Conservation (phyloP, 768 basidiomycete species). For the Mycena galericulata region DNA sequence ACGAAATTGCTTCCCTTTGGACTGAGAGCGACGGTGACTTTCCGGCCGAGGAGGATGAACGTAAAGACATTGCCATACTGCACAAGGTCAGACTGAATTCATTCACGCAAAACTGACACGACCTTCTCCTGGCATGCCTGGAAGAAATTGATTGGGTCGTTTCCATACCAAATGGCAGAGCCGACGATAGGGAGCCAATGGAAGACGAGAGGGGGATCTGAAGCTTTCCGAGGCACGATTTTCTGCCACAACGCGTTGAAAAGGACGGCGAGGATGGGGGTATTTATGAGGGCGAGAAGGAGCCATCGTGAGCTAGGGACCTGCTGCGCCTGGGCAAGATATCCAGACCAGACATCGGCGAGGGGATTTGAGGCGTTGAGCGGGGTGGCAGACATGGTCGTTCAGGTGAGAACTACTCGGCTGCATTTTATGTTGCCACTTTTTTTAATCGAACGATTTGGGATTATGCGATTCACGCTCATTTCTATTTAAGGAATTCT, state of each 20-base stretch:
- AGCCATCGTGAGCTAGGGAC: conserved; percentile 52
- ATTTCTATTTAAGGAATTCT: too few species aligned
- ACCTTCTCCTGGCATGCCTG: conserved; percentile 82
- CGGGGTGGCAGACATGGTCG: conserved; percentile 52
- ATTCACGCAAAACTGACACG: conserved; percentile 40
- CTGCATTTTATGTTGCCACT: not conserved
- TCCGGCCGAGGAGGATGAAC: conserved; percentile 89
- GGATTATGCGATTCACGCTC: too few species aligned
- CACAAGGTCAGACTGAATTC: conserved; percentile 4
- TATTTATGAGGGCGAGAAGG: conserved; percentile 68
- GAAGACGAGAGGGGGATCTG: conserved; percentile 91
- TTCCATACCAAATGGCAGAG: conserved; percentile 89
- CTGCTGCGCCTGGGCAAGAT: conserved; percentile 55
- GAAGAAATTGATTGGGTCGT: conserved; percentile 93
- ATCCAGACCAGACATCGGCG: conserved; percentile 58
- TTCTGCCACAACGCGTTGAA: conserved; percentile 86
- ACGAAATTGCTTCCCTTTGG: conserved; percentile 94
- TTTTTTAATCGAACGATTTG: conserved; percentile 23
- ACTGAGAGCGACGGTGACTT: conserved; percentile 91
- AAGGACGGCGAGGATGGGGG: conserved; percentile 74
- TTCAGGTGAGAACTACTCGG: not conserved
- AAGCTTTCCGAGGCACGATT: conserved; percentile 76
- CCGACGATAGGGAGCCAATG: conserved; percentile 93
- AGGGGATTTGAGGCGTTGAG: conserved; percentile 54
- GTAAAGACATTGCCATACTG: conserved; percentile 99